Conservation (phyloP, 805 yeast species). For the Myxozyma udenii region DNA sequence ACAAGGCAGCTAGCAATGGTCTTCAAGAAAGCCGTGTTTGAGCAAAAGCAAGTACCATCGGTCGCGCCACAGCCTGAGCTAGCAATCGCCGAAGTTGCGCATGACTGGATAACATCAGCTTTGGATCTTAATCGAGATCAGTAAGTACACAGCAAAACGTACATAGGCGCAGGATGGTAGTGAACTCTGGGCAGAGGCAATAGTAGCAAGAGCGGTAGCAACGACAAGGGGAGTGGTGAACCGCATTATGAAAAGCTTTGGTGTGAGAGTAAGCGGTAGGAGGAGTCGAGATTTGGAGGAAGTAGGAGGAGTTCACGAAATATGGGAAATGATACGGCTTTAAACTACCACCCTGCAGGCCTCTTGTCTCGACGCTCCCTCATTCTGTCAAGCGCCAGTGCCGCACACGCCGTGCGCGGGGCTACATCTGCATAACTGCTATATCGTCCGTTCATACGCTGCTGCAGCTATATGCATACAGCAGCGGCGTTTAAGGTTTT, state of each 20-base stretch:
- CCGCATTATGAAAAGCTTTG: conserved; percentile 8
- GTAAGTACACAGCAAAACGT: neutral
- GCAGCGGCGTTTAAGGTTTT: too few species aligned
- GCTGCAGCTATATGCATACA: too few species aligned
- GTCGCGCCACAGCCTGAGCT: conserved; percentile 14
- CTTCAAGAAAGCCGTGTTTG: conserved; percentile 7
- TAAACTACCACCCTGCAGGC: neutral
- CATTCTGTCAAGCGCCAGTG: too few species aligned
- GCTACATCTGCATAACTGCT: too few species aligned
- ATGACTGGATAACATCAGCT: conserved; percentile 3
- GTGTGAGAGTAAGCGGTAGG: neutral
- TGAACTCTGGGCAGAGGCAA: conserved; percentile 14
- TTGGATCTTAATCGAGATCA: neutral
- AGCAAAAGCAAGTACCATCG: conserved; percentile 25
- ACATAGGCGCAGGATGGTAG: conserved; percentile 24
- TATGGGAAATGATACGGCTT: neutral
- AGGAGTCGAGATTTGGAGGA: neutral
- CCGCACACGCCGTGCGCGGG: too few species aligned
- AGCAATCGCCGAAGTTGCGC: conserved; percentile 11
- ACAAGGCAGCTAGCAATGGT: conserved; percentile 17
- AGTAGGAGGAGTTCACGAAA: neutral
- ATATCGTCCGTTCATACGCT: too few species aligned
- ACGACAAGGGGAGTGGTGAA: conserved; percentile 2
- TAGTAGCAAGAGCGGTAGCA: conserved; percentile 11
- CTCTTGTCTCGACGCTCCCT: neutral